phyloP scores from a whole-genome alignment of 75 land plant species.

The Isoetes taiwanensis region DNA sequence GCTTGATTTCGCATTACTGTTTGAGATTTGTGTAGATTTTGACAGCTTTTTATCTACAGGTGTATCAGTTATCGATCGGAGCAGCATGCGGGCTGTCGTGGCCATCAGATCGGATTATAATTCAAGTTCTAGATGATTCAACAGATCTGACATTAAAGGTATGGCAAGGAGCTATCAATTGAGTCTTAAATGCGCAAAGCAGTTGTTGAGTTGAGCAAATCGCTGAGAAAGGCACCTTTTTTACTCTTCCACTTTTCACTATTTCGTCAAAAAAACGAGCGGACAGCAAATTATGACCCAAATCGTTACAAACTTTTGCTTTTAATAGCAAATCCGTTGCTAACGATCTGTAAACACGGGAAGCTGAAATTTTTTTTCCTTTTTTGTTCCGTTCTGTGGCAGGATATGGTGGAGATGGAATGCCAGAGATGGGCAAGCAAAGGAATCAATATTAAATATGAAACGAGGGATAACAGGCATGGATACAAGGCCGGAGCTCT shows the following conservation, averaged over 20 bases:
- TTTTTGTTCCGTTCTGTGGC: too few species aligned
- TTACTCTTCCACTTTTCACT: too few species aligned
- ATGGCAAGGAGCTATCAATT: not conserved
- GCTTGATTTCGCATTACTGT: too few species aligned
- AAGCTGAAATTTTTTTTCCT: too few species aligned
- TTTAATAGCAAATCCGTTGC: too few species aligned
- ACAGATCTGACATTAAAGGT: slow-evolving; percentile 68
- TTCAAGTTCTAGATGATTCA: slow-evolving; percentile 76
- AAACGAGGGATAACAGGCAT: not conserved
- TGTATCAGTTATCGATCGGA: slow-evolving; percentile 74
- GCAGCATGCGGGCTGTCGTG: slow-evolving; percentile 79
- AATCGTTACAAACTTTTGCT: too few species aligned
- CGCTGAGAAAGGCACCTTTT: too few species aligned
- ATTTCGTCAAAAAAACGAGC: too few species aligned
- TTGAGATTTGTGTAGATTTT: too few species aligned
- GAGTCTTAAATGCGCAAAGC: not conserved
- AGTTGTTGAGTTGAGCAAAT: too few species aligned
- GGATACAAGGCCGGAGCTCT: slow-evolving; percentile 6
- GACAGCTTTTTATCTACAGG: slow-evolving; percentile 28
- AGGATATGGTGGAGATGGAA: slow-evolving; percentile 12
- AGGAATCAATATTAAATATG: not conserved
- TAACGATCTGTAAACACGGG: too few species aligned
- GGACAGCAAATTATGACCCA: too few species aligned
- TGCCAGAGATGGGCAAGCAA: slow-evolving; percentile 8
- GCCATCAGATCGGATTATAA: slow-evolving; percentile 66